Evolutionary conservation across 2,329 filamentous ascomycete genomes (phyloP), one percentile per base, ranked within the genome.

Genomic region (Hymenoscyphus infarciens): DNA sequence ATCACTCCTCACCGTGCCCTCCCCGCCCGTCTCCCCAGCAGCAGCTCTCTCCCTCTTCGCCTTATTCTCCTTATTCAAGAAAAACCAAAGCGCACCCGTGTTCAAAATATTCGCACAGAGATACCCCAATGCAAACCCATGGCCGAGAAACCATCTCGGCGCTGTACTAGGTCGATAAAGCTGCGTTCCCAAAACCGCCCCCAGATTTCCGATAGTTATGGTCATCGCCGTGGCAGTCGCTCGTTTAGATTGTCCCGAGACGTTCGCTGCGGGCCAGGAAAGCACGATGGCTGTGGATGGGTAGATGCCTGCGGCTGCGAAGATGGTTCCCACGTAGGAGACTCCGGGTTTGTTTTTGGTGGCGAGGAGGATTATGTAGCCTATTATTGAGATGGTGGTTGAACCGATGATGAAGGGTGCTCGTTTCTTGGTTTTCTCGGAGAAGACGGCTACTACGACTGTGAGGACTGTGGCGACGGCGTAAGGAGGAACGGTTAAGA

Each of bases 191-290:
- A 91, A 68, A 0, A 90, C 85, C 0, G 86, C 87, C 0, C 87
- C 88, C 1, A 88, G 71, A 66, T 90, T 90, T 0, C 87, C 88
- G 58, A 91, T 86, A 10, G 83, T 87, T 62, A 91, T 90, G 68
- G 90, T 87, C 82, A 91, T 84, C 0, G 85, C 88, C 56, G 87
- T 89, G 2, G 84, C 85, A 3, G 87, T 84, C 0, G 85, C 86
- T 0, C 88, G 80, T 74, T 91, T 91, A 0, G 86, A 89, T 74
- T 90, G 87, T 0, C 87, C 86, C 0, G 85, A 87, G 0, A 91
- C 85, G 63, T 91, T 90, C 72, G 88, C 89, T 1, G 87, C 87
- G 0, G 87, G 86, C 87, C 88, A 91, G 0, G 84, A 86, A 0
- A 91, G 77, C 0, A 86, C 82, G 2, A 89, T 80, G 0, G 86